These are phyloP conservation scores for Vitis riparia DNA, from an alignment of 164 flowering plant species.

Conservation along the genomic window DNA sequence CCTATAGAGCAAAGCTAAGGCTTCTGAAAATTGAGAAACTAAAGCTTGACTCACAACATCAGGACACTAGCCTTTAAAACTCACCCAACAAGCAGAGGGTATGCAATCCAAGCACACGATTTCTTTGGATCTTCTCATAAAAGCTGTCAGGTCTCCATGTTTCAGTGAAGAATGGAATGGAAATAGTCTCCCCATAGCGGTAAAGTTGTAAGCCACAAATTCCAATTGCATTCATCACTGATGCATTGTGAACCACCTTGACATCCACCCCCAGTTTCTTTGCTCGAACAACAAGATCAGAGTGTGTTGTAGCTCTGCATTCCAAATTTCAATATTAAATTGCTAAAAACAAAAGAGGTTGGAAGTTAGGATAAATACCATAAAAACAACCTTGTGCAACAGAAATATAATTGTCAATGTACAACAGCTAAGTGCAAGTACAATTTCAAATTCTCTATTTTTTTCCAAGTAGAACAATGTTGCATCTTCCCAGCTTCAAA, in stretches of 20 bases:
- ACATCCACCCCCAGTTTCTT: constrained; percentile 77
- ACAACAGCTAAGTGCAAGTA: no score
- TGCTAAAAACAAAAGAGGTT: not conserved
- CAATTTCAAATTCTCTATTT: no score
- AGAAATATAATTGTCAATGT: not conserved
- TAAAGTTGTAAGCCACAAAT: constrained; percentile 93
- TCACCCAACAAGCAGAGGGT: constrained; percentile 92
- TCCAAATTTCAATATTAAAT: not conserved
- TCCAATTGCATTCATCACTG: constrained; percentile 94
- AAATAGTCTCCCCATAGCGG: constrained; percentile 92
- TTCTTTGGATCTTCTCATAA: constrained; percentile 77
- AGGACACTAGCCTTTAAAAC: constrained; percentile 1
- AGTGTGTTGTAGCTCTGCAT: constrained; percentile 88
- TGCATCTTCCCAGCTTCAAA: no score
- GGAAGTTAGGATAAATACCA: not conserved
- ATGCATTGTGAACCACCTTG: constrained; percentile 84
- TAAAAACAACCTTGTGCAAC: not conserved
- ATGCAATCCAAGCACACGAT: constrained; percentile 74
- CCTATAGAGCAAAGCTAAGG: not conserved
- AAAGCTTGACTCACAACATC: not conserved
- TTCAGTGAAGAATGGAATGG: constrained; percentile 91
- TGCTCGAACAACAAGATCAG: constrained; percentile 90
- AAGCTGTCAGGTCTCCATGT: constrained; percentile 95
- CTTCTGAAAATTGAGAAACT: not conserved
- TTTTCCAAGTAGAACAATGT: no score